Conservation (phyloP, 2,329 filamentous ascomycete genomes). For the Cercospora janseana region DNA sequence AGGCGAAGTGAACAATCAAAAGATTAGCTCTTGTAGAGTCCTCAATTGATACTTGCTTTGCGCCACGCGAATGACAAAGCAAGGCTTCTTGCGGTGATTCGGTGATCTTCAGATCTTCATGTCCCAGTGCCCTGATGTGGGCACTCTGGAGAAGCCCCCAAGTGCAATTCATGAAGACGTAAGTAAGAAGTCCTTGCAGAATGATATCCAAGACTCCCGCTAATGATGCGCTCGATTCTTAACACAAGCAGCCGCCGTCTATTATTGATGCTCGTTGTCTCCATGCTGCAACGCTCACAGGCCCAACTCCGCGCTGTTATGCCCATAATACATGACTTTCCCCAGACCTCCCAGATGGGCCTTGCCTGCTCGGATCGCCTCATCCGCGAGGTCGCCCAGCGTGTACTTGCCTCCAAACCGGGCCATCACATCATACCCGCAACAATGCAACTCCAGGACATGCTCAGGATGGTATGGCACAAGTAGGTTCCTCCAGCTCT, state of each 20-base stretch:
- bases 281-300: too few relatives aligned
- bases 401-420: slow-evolving; percentile 18
- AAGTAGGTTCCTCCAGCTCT: slow-evolving; percentile 25
- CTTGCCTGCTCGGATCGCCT: slow-evolving; percentile 24
- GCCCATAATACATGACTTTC: slow-evolving; percentile 22
- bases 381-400: slow-evolving; percentile 27
- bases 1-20: neutral
- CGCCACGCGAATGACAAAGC: too few relatives aligned
- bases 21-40: neutral
- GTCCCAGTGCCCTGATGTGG: too few relatives aligned
- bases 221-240: too few relatives aligned
- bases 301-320: neutral
- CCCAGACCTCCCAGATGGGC: slow-evolving; percentile 22
- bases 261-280: too few relatives aligned
- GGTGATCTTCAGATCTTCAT: too few relatives aligned
- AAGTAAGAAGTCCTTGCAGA: neutral
- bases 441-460: slow-evolving; percentile 25
- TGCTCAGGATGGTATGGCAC: slow-evolving; percentile 25
- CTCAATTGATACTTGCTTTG: too few relatives aligned
- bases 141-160: neutral
- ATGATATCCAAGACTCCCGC: slow-evolving; percentile 7
- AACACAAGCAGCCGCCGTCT: too few relatives aligned
- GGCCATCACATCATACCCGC: slow-evolving; percentile 25
- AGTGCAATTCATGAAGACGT: too few relatives aligned
- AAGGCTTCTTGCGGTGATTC: too few relatives aligned